A percentile compares a stretch with the other conserved stretches of the same genome.
phyloP scores from a whole-genome alignment of 2,329 filamentous ascomycete genomes.

The Apiospora arundinis region DNA sequence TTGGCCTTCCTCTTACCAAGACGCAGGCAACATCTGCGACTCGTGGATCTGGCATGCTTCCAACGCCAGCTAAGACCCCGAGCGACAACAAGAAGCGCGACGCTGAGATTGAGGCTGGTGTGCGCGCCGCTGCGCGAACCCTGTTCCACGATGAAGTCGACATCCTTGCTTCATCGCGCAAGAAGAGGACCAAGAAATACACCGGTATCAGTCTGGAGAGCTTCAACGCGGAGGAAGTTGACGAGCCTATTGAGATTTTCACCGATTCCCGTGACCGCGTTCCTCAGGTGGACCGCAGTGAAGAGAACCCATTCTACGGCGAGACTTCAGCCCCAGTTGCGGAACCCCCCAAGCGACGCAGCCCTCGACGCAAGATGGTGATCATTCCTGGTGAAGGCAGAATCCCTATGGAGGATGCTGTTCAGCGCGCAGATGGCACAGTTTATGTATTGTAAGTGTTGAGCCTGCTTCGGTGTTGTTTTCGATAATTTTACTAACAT shows the following conservation, averaged over 20 bases:
- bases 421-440: conserved; percentile 72
- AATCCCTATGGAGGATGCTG: conserved; percentile 67
- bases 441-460: conserved; percentile 77
- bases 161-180: conserved; percentile 64
- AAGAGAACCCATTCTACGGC: conserved; percentile 76
- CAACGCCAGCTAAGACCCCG: conserved; percentile 81
- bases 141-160: conserved; percentile 65
- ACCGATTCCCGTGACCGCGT: conserved; percentile 82
- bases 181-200: conserved; percentile 63
- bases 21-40: conserved; percentile 38
- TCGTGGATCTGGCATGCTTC: conserved; percentile 64
- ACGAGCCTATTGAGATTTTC: conserved; percentile 72
- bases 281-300: conserved; percentile 68
- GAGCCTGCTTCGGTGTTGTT: conserved; percentile 5
- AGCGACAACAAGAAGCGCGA: conserved; percentile 60
- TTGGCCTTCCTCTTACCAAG: conserved; percentile 42
- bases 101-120: conserved; percentile 55
- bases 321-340: conserved; percentile 44
- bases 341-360: conserved; percentile 54
- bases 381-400: conserved; percentile 62
- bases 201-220: conserved; percentile 61
- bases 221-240: conserved; percentile 62
- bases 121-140: conserved; percentile 63
- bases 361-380: conserved; percentile 59
- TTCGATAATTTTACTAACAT: conserved; percentile 22